These are phyloP conservation scores for Triticum monococcum DNA, from an alignment of 176 grass and related monocot genomes.

Conservation along the genomic window DNA sequence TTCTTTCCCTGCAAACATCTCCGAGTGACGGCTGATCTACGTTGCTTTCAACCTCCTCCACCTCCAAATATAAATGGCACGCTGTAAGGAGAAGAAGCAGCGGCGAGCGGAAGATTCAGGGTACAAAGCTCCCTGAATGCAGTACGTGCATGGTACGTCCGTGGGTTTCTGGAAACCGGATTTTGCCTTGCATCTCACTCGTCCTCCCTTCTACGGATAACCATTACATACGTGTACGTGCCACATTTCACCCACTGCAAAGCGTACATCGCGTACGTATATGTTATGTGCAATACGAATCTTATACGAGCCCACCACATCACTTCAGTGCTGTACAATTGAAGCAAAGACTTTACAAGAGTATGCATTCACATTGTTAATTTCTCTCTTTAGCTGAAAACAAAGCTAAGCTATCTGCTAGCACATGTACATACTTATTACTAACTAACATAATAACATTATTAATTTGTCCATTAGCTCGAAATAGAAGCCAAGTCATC, in stretches of 20 bases:
- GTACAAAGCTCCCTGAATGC: background rate
- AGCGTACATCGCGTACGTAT: background rate
- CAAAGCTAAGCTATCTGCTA: background rate
- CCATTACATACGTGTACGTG: background rate
- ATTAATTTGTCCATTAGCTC: background rate
- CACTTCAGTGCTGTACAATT: conserved; percentile 28
- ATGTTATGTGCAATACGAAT: background rate
- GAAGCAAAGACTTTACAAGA: background rate
- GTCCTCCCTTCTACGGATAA: conserved; percentile 40
- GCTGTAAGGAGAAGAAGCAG: background rate
- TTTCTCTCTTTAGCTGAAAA: background rate
- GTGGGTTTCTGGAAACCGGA: background rate
- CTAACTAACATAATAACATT: background rate
- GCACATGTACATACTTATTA: background rate
- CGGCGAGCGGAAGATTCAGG: background rate
- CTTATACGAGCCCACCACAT: background rate
- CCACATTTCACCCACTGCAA: background rate
- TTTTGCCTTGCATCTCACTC: conserved; percentile 17
- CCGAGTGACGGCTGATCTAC: background rate
- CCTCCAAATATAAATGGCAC: background rate
- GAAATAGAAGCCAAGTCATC: background rate
- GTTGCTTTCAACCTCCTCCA: background rate
- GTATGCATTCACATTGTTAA: background rate
- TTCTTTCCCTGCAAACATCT: background rate
- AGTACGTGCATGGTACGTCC: background rate